Evolutionary conservation across 2,329 filamentous ascomycete species (phyloP).

Genomic region (Calonectria henricotiae): DNA sequence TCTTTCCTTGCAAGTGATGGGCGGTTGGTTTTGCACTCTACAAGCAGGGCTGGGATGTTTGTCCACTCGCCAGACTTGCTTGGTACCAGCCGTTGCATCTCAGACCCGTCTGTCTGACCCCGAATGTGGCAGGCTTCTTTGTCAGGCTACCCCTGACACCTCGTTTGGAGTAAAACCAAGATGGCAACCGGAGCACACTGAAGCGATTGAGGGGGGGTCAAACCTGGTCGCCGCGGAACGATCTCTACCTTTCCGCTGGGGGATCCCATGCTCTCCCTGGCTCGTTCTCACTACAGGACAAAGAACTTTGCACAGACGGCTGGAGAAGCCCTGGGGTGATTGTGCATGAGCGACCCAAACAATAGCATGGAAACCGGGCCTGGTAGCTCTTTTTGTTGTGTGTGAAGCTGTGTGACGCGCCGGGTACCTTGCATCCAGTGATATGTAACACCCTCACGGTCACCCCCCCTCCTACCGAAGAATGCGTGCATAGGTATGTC

Average conservation of each 20-base stretch:
- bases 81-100: conserved; percentile 21
- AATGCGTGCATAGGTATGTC: conserved; percentile 31
- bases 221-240: conserved; percentile 42
- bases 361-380: conserved; percentile 36
- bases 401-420: conserved; percentile 32
- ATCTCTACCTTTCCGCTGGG: conserved; percentile 39
- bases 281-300: conserved; percentile 3
- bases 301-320: conserved; percentile 34
- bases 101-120: conserved; percentile 33
- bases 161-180: conserved; percentile 39
- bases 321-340: conserved; percentile 13
- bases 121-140: conserved; percentile 35
- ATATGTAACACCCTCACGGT: conserved; percentile 37
- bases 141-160: conserved; percentile 35
- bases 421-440: conserved; percentile 49
- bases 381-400: conserved; percentile 36
- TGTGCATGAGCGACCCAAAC: conserved; percentile 41
- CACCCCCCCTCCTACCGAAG: conserved; percentile 29
- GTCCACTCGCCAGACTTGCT: conserved; percentile 16
- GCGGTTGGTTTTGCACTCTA: conserved; percentile 7
- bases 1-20: conserved; percentile 5
- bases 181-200: conserved; percentile 37
- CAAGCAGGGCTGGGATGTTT: conserved; percentile 5
- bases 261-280: conserved; percentile 25
- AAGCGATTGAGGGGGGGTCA: conserved; percentile 24